Base-by-base conservation (phyloP, 1,284 basidiomycete genomes). In the Ceratobasidium sp. region DNA sequence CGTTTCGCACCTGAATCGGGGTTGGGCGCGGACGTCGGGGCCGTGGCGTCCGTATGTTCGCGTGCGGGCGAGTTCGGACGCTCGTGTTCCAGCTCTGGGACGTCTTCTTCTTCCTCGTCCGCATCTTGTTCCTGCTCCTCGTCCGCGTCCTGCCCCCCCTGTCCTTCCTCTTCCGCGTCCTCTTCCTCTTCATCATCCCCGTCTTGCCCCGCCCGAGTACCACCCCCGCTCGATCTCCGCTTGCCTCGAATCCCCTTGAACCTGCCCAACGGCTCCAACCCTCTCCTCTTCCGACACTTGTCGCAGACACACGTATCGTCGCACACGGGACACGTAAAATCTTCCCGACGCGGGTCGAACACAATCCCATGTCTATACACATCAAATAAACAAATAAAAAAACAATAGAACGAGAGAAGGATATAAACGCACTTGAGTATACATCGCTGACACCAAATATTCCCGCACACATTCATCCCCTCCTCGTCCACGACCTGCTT, bases 311-410 rank as follows among this genome's bases (percentile, higher is more conserved):
- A 73, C 28, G 57, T 26, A 17, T 62, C 42, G 42, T 42, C 57
- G 57, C 70, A 73, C 44, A 73, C 28, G 7, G 70, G 70, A 50
- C 70, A 73, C 26, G 42, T 61, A 50, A 73, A 73, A 28, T 73
- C 44, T 26, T 1, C 46, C 6, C 3, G 40, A 33, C 61, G 28
- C 6, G 40, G 57, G 57, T 73, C 56, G 40, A 73, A 73, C 28
- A 20, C 23, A 3, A 73, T 50, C n/a, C 46, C 57, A 38, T 73
- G 54, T 50, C 70, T 73, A 56, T 33, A 28, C 38, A 3, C 17
- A 38, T n/a, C 56, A 38, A 38, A 23, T 42, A 44, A n/a, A 33
- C 10, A n/a, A 48, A 28, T 23, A 61, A 40, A 57, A 54, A 10
- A 15, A 56, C 33, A 50, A n/a, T 23, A 59, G 5, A 56, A 20